Base-by-base conservation (phyloP, 176 grass and related monocot species). In the Oryza meyeriana region DNA sequence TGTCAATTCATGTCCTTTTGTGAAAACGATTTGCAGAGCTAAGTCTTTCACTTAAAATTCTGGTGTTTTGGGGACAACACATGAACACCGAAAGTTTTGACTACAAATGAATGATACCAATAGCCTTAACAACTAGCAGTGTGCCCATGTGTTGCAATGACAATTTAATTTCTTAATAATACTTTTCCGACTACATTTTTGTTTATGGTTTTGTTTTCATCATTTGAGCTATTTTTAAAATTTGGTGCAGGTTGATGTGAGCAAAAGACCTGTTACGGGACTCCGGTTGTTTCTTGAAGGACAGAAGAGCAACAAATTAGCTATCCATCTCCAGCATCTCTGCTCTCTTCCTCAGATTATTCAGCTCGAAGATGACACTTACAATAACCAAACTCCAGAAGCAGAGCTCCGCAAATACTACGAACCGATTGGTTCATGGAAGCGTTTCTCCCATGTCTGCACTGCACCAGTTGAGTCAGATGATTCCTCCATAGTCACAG, bases 261-360 rank as follows among this genome's bases (percentile, higher is more conserved):
- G 90, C 30, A 90, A 82, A 81, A 98, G 77, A 41, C 96, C 96
- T 13, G 91, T 98, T 12, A 98, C 92, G 1, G 96, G 96, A 17
- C 78, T 95, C 34, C 71, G 96, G 66, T 40, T 98, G 73, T 98
- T 93, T 72, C 77, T 98, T 33, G 96, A 98, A 93, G 96, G 96
- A 67, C 95, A 91, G 70, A 91, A 92, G 75, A 98, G 93, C 79
- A 98, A 95, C 85, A 88, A 86, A 86, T 81, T 98, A 80, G 96
- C 96, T 39, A 90, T 98, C 80, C 96, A 98, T 81, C 79, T 98
- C 17, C 93, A 98, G 70, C 93, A 98, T 83, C 88, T 98, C 11
- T 98, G 88, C 64, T 95, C 96, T 27, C 88, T 95, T 78, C 96
- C 96, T 28, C 96, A 91, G 73, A 95, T 93, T 30, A 75, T 98